Base-by-base conservation (phyloP, 2,329 filamentous ascomycete species). In the Fusarium piperis region DNA sequence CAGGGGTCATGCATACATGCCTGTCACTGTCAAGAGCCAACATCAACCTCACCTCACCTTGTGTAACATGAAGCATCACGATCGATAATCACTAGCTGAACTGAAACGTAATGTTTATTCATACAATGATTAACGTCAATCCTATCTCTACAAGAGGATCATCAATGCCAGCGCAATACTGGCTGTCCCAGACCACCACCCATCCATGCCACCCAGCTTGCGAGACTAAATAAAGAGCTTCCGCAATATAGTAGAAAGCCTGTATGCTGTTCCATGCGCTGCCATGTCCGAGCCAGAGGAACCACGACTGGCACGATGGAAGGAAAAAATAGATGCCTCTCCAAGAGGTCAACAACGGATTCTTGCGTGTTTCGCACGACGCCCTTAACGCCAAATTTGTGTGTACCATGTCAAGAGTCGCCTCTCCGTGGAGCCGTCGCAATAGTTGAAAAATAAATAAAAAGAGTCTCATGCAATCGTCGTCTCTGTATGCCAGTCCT, bases 381-480 rank as follows among this genome's bases (percentile, higher is more conserved):
- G 69, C 76, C 76, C 64, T 56, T 67, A 77, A 77, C 76, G 76
- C 76, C 74, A 51, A 72, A 74, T 72, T 67, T 70, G 66, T 67
- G 62, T 70, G 58, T 74, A 68, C 70, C 70, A 69, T 63, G 65
- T 64, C 63, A 72, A 74, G 70, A 70, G 65, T 67, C 51, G 64
- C 71, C 65, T 75, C 74, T 52, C 66, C 38, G 59, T 67, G 52
- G 61, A 72, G 65, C 56, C 64, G 65, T 70, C 65, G 82, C 86
- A 26, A 89, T 69, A 74, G 67, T 67, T 67, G 63, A 67, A 68
- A 68, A 73, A 69, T 62, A 73, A 68, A 68, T 68, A 70, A 73
- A 71, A 71, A 73, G 74, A 77, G 60, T 70, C 64, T 77, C 75
- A 68, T 77, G 75, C 71, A 74, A 69, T 77, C 75, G 70, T 77